Conservation (phyloP, 148 eudicot species). For the Rhododendron molle region DNA sequence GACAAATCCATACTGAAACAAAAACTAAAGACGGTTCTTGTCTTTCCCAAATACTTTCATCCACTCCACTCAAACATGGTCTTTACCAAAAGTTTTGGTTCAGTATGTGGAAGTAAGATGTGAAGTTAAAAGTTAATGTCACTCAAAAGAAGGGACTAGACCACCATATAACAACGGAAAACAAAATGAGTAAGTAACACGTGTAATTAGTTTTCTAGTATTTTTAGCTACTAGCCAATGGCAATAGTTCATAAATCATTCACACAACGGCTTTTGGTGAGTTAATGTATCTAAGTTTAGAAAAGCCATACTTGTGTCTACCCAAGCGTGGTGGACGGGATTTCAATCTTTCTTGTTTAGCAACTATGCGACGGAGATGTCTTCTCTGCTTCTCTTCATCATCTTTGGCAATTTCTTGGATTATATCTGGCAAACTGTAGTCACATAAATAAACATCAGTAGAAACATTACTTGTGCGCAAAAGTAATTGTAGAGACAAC, state of each 20-base stretch:
- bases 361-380: conserved; percentile 59
- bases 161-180: background rate
- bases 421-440: conserved; percentile 65
- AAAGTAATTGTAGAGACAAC: background rate
- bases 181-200: background rate
- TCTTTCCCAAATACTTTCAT: background rate
- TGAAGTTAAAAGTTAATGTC: background rate
- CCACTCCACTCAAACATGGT: background rate
- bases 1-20: background rate
- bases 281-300: background rate
- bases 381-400: conserved; percentile 77
- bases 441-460: conserved; percentile 12
- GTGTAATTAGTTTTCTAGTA: background rate
- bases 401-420: conserved; percentile 73
- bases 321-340: conserved; percentile 81
- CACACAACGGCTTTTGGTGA: background rate
- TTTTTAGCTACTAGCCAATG: background rate
- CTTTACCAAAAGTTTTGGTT: background rate
- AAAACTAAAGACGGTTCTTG: background rate
- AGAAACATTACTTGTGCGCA: background rate
- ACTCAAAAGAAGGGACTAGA: background rate
- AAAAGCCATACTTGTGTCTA: conserved; percentile 65
- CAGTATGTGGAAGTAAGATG: background rate
- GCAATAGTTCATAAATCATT: background rate
- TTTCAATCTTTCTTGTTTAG: conserved; percentile 73